Conservation (phyloP, 164 flowering plant genomes). For the Vitis rotundifolia region DNA sequence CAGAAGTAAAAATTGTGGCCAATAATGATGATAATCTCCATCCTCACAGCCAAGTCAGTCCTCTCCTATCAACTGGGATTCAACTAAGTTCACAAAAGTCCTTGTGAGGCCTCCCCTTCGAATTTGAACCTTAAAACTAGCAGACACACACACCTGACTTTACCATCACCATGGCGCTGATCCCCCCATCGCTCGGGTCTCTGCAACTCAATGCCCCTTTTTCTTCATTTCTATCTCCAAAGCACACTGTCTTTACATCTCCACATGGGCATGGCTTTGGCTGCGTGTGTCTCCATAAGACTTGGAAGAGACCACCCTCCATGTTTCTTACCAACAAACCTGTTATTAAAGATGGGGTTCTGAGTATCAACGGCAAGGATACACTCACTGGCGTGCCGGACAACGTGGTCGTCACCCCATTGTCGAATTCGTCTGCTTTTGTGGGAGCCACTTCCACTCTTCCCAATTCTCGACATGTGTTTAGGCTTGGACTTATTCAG, state of each 20-base stretch:
- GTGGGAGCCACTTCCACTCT: slow-evolving; percentile 37
- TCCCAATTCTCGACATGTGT: slow-evolving; percentile 40
- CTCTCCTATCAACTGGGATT: slow-evolving; percentile 5
- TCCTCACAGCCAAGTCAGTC: neutral
- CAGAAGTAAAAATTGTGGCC: neutral
- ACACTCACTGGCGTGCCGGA: slow-evolving; percentile 49
- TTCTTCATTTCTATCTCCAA: slow-evolving; percentile 21
- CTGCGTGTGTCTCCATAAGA: slow-evolving; percentile 10
- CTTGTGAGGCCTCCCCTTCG: neutral
- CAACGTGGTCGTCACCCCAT: slow-evolving; percentile 44
- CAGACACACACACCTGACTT: neutral
- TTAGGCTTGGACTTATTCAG: slow-evolving; percentile 63
- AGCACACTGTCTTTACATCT: slow-evolving; percentile 7
- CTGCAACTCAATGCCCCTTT: slow-evolving; percentile 21
- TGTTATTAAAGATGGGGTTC: slow-evolving; percentile 31
- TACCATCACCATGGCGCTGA: slow-evolving; percentile 11
- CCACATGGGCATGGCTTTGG: slow-evolving; percentile 6
- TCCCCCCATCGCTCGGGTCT: slow-evolving; percentile 7
- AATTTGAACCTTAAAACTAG: neutral
- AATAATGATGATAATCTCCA: neutral
- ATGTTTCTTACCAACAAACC: slow-evolving; percentile 38
- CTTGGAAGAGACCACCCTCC: slow-evolving; percentile 16
- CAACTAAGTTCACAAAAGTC: slow-evolving; percentile 5
- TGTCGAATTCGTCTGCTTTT: slow-evolving; percentile 32
- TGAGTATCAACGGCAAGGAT: slow-evolving; percentile 42